These are phyloP conservation scores for Russula brevipes DNA, from an alignment of 768 basidiomycete species.

Conservation along the genomic window DNA sequence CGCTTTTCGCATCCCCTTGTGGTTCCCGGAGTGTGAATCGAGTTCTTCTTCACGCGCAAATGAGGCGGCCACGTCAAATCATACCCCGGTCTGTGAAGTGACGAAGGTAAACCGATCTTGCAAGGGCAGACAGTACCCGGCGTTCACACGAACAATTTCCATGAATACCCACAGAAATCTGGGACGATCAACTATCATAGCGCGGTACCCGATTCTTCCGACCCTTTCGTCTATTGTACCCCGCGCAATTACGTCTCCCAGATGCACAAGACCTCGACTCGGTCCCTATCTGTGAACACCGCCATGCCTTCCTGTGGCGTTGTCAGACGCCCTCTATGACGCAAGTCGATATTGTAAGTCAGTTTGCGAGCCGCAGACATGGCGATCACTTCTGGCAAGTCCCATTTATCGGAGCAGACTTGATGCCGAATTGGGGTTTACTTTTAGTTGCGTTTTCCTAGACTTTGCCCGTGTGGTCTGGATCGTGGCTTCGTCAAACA, in stretches of 20 bases:
- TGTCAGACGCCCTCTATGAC: background rate
- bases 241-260: background rate
- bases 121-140: background rate
- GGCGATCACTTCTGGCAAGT: background rate
- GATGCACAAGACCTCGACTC: constrained; percentile 1
- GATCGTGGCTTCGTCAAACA: background rate
- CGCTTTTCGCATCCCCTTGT: background rate
- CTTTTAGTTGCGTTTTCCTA: background rate
- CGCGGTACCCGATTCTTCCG: background rate
- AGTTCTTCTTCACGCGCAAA: background rate
- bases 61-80: background rate
- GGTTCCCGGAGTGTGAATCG: too few relatives aligned
- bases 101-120: background rate
- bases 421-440: background rate
- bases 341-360: background rate
- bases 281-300: too few relatives aligned
- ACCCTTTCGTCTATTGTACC: constrained; percentile 2
- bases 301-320: background rate
- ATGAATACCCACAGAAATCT: background rate
- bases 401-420: background rate
- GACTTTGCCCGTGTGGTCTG: background rate
- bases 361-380: background rate
- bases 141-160: background rate
- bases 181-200: background rate
- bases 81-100: background rate